Percentiles rank a stretch among this genome's conserved stretches.
phyloP scores from a whole-genome alignment of 805 yeast species.

The Starmerella gropengiesseri region DNA sequence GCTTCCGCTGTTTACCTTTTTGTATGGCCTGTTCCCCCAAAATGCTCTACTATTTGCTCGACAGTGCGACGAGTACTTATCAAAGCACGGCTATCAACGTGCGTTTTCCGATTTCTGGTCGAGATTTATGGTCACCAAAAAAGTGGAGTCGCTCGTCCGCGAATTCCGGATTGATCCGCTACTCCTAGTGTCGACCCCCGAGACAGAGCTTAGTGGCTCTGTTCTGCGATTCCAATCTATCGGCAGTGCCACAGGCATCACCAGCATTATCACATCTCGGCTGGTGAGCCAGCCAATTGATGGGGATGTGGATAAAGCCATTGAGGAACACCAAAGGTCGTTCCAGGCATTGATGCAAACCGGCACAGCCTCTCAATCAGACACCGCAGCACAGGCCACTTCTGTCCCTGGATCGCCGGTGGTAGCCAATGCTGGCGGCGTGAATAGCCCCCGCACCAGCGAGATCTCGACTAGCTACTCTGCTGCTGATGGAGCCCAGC shows the following conservation, averaged over 20 bases:
- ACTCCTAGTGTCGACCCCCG: slow-evolving; percentile 31
- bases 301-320: not conserved
- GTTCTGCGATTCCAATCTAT: slow-evolving; percentile 26
- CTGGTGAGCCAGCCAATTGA: slow-evolving; percentile 3
- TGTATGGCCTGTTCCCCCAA: slow-evolving; percentile 50
- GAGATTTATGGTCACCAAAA: slow-evolving; percentile 29
- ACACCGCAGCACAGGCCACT: not conserved
- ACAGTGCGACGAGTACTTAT: slow-evolving; percentile 34
- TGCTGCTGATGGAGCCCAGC: slow-evolving; percentile 5
- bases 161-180: slow-evolving; percentile 42
- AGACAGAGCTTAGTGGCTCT: slow-evolving; percentile 30
- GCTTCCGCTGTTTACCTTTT: slow-evolving; percentile 36
- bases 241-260: slow-evolving; percentile 32
- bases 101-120: slow-evolving; percentile 29
- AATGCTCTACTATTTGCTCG: slow-evolving; percentile 37
- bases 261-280: slow-evolving; percentile 28
- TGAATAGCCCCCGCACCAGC: not conserved
- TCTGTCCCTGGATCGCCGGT: too few relatives aligned
- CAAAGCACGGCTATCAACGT: slow-evolving; percentile 18
- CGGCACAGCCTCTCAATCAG: not conserved
- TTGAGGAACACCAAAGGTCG: not conserved
- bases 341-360: not conserved
- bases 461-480: not conserved
- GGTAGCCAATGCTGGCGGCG: not conserved
- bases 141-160: slow-evolving; percentile 28